Percentiles rank a stretch among this genome's conserved stretches.
Evolutionary conservation across 1,284 basidiomycete genomes (phyloP).

Genomic region (Fomitiporia mediterranea): DNA sequence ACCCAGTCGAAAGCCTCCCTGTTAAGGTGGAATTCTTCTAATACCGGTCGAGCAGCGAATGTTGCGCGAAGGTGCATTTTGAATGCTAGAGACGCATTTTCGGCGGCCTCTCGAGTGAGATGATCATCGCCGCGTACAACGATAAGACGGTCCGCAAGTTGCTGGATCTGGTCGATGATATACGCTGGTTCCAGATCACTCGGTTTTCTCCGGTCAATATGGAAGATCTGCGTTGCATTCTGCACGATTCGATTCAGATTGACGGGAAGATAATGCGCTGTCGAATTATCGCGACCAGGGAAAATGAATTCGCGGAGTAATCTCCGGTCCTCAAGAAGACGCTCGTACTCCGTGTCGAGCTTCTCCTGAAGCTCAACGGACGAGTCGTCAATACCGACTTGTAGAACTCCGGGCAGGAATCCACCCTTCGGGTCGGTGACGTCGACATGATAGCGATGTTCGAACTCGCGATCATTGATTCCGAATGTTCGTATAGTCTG

Average conservation of each 20-base stretch:
- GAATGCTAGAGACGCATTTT: constrained; percentile 91
- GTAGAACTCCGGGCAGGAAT: constrained; percentile 77
- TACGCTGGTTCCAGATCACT: constrained; percentile 89
- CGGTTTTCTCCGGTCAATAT: constrained; percentile 90
- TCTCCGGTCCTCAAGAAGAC: constrained; percentile 73
- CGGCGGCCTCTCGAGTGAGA: constrained; percentile 74
- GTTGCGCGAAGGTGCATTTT: constrained; percentile 89
- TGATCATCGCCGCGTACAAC: constrained; percentile 85
- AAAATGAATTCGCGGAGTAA: constrained; percentile 83
- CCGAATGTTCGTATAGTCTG: constrained; percentile 90
- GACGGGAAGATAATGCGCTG: constrained; percentile 83
- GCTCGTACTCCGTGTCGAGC: constrained; percentile 85
- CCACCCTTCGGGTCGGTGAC: constrained; percentile 78
- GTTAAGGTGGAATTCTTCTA: constrained; percentile 85
- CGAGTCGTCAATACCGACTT: constrained; percentile 91
- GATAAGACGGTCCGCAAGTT: constrained; percentile 66
- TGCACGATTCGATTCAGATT: constrained; percentile 94
- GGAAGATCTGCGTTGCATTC: constrained; percentile 96
- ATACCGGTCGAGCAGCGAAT: constrained; percentile 76
- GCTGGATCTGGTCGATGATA: constrained; percentile 77
- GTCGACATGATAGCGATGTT: constrained; percentile 89
- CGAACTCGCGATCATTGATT: constrained; percentile 81
- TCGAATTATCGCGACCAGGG: constrained; percentile 68
- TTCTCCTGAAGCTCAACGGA: constrained; percentile 87
- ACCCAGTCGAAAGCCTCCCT: constrained; percentile 97